These are phyloP conservation scores for Candida montana DNA, from an alignment of 805 yeast genomes.

Conservation along the genomic window DNA sequence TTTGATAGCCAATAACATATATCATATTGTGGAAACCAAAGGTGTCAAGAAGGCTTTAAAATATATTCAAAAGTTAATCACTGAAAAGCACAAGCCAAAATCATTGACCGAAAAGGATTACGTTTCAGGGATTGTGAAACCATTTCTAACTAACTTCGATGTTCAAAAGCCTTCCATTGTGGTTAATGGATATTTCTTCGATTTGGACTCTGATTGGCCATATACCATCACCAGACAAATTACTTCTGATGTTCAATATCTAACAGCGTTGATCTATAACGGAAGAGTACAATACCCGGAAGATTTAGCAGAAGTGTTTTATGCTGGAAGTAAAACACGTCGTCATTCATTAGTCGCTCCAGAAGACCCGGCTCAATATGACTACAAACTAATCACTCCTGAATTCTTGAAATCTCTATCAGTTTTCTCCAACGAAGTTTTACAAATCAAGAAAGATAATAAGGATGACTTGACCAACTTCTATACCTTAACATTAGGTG, in stretches of 20 bases:
- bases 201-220: conserved; percentile 52
- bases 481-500: conserved; percentile 49
- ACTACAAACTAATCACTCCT: conserved; percentile 26
- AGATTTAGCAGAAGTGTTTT: conserved; percentile 34
- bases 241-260: conserved; percentile 42
- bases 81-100: conserved; percentile 11
- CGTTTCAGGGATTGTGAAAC: conserved; percentile 17
- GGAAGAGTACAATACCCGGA: conserved; percentile 23
- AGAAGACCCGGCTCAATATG: conserved; percentile 29
- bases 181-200: conserved; percentile 66
- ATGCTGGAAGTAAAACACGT: conserved; percentile 33
- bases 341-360: conserved; percentile 54
- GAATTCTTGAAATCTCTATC: conserved; percentile 7
- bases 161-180: conserved; percentile 48
- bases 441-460: conserved; percentile 17
- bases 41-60: conserved; percentile 13
- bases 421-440: conserved; percentile 12
- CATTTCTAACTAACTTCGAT: conserved; percentile 33
- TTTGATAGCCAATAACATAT: conserved; percentile 15
- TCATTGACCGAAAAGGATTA: conserved; percentile 12
- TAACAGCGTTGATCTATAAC: conserved; percentile 21
- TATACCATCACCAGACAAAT: conserved; percentile 46
- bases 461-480: conserved; percentile 17
- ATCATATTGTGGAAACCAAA: conserved; percentile 13
- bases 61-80: conserved; percentile 15